Evolutionary conservation across 495 filamentous ascomycete genomes (phyloP), one percentile per base, ranked within the genome.

Genomic region (Schizothecium vesticola): DNA sequence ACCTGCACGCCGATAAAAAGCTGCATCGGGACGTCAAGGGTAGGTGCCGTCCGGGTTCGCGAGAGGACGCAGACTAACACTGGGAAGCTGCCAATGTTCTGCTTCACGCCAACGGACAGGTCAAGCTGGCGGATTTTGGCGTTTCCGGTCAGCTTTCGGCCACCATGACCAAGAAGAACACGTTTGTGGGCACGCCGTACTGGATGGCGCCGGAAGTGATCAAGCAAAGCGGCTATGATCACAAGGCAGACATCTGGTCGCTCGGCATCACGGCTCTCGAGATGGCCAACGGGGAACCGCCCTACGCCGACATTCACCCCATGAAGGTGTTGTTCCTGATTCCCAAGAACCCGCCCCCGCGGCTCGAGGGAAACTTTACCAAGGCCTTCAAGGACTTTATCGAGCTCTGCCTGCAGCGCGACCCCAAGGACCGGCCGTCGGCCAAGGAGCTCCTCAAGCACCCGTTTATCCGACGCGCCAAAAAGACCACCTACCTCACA

Each of bases 151-250:
- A 99, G 74, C 84, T 99, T n/a, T 94, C 94, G 24, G 92, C 93
- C 2, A 97, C 95, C n/a, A 98, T 97, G 92, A 97, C 96, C 25
- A 97, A 97, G 81, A 97, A 97, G 79, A 99, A 98, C 74, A 99
- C 95, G 0, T 99, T 99, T 76, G 95, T 99, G 24, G 95, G 95
- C 16, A 98, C 95, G 2, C 95, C 95, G 0, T 99, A 97, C 79
- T 99, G 95, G 95, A 99, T 99, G 95, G 95, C 95, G 5, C 95
- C 95, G 10, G 95, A 99, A 78, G 95, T 99, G 31, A 99, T 99
- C 78, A 97, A 97, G 81, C 93, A 97, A 76, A 95, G 92, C 63
- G 95, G 95, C 56, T 99, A 99, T 79, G 94, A 97, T 73, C 93
- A 96, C 80, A 99, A 98, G 81, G 96, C 95, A 7, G 95, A 99